Evolutionary conservation across 2,329 filamentous ascomycete species (phyloP).

Genomic region (Pyrenochaeta sp.): DNA sequence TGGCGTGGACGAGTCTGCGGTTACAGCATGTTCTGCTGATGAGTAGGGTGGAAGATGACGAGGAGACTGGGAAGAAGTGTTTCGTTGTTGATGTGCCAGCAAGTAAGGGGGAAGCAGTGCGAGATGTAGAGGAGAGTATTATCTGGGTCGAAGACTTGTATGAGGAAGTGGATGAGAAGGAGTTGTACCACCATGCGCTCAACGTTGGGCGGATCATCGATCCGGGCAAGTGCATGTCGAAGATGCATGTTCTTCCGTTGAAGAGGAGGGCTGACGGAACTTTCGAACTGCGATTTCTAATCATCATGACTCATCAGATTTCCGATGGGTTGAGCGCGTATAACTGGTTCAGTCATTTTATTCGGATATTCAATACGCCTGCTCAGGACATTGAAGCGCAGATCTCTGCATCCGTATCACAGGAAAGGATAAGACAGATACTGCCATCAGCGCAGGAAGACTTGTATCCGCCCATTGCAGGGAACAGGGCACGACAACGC

Average conservation of each 20-base stretch:
- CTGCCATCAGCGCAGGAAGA: constrained; percentile 58
- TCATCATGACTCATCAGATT: constrained; percentile 56
- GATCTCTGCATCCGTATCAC: constrained; percentile 4
- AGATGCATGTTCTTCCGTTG: constrained; percentile 52
- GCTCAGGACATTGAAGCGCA: constrained; percentile 10
- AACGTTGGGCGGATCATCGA: constrained; percentile 54
- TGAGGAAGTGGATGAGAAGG: constrained; percentile 29
- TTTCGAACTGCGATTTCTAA: constrained; percentile 44
- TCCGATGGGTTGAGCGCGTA: constrained; percentile 55
- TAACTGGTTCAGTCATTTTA: constrained; percentile 54
- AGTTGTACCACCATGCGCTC: constrained; percentile 54
- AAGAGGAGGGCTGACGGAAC: constrained; percentile 31
- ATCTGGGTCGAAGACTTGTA: constrained; percentile 53
- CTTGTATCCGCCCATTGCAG: constrained; percentile 52
- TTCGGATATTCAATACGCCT: constrained; percentile 32
- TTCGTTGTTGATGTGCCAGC: constrained; percentile 49
- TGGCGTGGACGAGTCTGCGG: constrained; percentile 53
- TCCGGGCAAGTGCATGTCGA: constrained; percentile 47
- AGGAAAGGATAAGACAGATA: constrained; percentile 30
- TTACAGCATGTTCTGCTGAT: constrained; percentile 52
- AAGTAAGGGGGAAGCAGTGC: constrained; percentile 40
- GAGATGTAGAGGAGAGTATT: constrained; percentile 38
- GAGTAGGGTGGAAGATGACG: constrained; percentile 37
- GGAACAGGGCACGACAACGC: constrained; percentile 50
- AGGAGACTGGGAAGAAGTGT: constrained; percentile 17